Percentiles rank a stretch among this genome's conserved stretches.
Evolutionary conservation across 202 grass and related monocot genomes (phyloP).

Genomic region (Schoenoplectus tabernaemontani): DNA sequence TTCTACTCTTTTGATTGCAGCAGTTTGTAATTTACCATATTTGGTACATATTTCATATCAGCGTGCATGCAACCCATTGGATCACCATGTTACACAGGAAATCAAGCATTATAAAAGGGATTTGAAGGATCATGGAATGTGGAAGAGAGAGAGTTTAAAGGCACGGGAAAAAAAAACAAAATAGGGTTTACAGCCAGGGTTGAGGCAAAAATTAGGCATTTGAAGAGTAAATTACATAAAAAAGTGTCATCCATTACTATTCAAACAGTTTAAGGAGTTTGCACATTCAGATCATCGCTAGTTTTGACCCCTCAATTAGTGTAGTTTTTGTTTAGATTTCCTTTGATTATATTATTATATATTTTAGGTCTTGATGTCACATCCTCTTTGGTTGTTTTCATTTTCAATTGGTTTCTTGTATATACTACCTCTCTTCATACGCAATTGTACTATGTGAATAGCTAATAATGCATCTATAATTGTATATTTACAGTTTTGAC

Average conservation of each 20-base stretch:
- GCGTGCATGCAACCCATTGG: constrained; percentile 72
- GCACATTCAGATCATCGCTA: constrained; percentile 28
- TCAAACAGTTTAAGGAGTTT: constrained; percentile 43
- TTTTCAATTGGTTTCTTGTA: constrained; percentile 41
- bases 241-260: constrained; percentile 43
- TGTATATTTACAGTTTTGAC: no score
- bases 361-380: constrained; percentile 35
- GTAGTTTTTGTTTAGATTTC: constrained; percentile 13
- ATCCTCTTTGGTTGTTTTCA: constrained; percentile 34
- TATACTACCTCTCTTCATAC: constrained; percentile 43
- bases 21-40: constrained; percentile 83
- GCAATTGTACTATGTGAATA: constrained; percentile 26
- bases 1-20: constrained; percentile 56
- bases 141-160: constrained; percentile 82
- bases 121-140: constrained; percentile 73
- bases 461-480: constrained; percentile 48
- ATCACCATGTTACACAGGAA: constrained; percentile 97
- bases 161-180: constrained; percentile 81
- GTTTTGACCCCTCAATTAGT: constrained; percentile 35
- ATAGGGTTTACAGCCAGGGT: constrained; percentile 96
- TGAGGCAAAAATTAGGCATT: constrained; percentile 81
- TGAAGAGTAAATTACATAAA: constrained; percentile 76
- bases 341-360: background rate
- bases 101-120: constrained; percentile 88
- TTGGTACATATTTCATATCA: constrained; percentile 91